Evolutionary conservation across 2,329 filamentous ascomycete species (phyloP), one percentile per base, ranked within the genome.

Genomic region (Fusarium chlamydosporum): DNA sequence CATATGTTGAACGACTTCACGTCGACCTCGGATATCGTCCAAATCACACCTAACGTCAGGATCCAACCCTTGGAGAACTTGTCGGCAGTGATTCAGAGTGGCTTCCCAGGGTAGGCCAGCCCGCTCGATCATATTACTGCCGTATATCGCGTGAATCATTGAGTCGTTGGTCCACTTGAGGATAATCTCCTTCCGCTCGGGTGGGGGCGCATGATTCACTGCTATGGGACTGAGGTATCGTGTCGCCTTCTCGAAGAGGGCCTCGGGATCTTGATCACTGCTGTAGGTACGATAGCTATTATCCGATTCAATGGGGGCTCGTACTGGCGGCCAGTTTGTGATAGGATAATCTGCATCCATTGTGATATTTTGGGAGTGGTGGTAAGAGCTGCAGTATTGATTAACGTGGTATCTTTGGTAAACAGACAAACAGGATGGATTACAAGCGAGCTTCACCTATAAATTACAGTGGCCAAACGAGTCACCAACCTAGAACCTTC

Each of bases 101-200:
- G 63, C 41, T 3, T 72, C 55, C 6, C 53, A 53, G 3, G 29
- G 38, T 4, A 76, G 46, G 0, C 74, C 74, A 0, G 65, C 72
- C 23, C 46, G 7, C 29, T 76, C 74, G 5, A 74, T 75, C 57
- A n/a, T 59, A 50, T 76, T 76, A 23, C 72, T 76, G 9, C 74
- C 72, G 27, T 66, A 75, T 9, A 75, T 71, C 1, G 69, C 67
- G 16, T 66, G 70, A 7, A 70, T 50, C 38, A 73, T 61, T 11
- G 55, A 33, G 3, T 70, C 53, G 8, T 72, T 48, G 3, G 67
- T 43, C 43, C 66, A 65, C 5, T 55, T 56, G 13, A 52, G 11
- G 4, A 72, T 34, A 5, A 56, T 10, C 1, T 62, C 53, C n/a
- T 67, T 43, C n/a, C 65, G 55, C 3, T 60, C 38, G n/a, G 16